A percentile compares a stretch with the other conserved stretches of the same genome.
These are phyloP conservation scores for Umbelopsis sp. DNA, from an alignment of 371 early-diverging fungal species.

Conservation along the genomic window DNA sequence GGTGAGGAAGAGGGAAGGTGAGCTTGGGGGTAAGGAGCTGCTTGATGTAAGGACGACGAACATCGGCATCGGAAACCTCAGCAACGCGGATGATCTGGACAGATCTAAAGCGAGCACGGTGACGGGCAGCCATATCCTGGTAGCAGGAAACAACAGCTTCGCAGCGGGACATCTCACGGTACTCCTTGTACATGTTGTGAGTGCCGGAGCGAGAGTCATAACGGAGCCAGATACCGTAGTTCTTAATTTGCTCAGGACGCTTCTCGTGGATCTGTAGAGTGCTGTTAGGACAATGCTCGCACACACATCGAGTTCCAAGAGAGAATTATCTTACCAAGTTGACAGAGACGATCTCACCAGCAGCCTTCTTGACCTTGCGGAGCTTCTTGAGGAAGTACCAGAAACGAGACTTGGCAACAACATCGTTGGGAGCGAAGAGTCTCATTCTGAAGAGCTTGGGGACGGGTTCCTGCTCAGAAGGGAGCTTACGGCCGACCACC, in stretches of 20 bases:
- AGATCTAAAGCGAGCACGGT: slow-evolving; percentile 93
- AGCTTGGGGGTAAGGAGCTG: slow-evolving; percentile 85
- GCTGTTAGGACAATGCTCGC: background rate
- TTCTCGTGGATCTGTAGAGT: slow-evolving; percentile 83
- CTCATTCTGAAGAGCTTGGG: slow-evolving; percentile 97
- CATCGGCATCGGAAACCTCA: slow-evolving; percentile 81
- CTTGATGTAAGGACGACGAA: slow-evolving; percentile 93
- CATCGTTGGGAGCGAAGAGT: slow-evolving; percentile 96
- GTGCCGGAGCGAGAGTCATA: slow-evolving; percentile 98
- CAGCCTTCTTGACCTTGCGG: slow-evolving; percentile 96
- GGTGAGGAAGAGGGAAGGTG: slow-evolving; percentile 96
- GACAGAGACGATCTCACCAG: slow-evolving; percentile 92
- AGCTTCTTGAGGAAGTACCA: slow-evolving; percentile 97
- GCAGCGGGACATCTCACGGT: slow-evolving; percentile 91
- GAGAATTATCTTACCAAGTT: slow-evolving; percentile 68
- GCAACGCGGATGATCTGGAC: slow-evolving; percentile 95
- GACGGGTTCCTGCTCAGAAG: slow-evolving; percentile 85
- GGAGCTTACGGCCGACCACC: slow-evolving; percentile 89
- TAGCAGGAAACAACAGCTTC: slow-evolving; percentile 94
- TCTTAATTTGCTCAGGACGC: slow-evolving; percentile 90
- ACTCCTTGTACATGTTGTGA: slow-evolving; percentile 99
- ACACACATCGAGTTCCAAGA: background rate
- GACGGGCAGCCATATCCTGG: slow-evolving; percentile 97
- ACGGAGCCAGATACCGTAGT: slow-evolving; percentile 97
- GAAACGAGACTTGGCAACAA: slow-evolving; percentile 97